phyloP scores from a whole-genome alignment of 1,284 basidiomycete species.

The Fistulina hepatica region DNA sequence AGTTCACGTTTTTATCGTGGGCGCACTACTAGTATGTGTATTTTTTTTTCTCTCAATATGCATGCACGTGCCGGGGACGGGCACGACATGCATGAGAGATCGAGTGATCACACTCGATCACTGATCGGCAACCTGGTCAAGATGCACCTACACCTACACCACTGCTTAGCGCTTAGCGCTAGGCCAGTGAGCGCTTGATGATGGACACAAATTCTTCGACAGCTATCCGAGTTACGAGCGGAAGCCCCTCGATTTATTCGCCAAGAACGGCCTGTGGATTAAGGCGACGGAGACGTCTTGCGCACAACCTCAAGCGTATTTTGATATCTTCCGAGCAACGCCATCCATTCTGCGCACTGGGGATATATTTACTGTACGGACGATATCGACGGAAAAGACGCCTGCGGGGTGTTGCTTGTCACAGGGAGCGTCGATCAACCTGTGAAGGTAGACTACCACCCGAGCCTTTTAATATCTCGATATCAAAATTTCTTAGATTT shows the following conservation, averaged over 20 bases:
- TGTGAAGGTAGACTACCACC: slow-evolving; percentile 68
- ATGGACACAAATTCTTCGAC: slow-evolving; percentile 83
- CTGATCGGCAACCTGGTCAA: too few relatives aligned
- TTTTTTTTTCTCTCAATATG: too few relatives aligned
- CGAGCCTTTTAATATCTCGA: too few relatives aligned
- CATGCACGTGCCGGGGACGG: too few relatives aligned
- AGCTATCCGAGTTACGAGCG: slow-evolving; percentile 64
- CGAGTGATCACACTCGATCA: too few relatives aligned
- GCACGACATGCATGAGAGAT: too few relatives aligned
- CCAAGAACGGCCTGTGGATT: slow-evolving; percentile 20
- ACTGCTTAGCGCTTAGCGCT: too few relatives aligned
- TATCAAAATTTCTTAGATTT: too few relatives aligned
- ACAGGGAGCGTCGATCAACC: slow-evolving; percentile 86
- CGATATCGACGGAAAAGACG: slow-evolving; percentile 31
- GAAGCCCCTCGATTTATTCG: slow-evolving; percentile 49
- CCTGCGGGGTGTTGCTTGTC: slow-evolving; percentile 46
- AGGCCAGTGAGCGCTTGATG: too few relatives aligned
- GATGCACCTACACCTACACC: too few relatives aligned
- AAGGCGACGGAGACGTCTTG: slow-evolving; percentile 3
- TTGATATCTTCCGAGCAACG: slow-evolving; percentile 59
- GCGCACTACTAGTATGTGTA: too few relatives aligned
- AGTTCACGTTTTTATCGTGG: too few relatives aligned
- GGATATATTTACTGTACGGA: slow-evolving; percentile 91
- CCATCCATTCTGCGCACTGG: slow-evolving; percentile 82
- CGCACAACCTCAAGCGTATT: slow-evolving; percentile 23